A percentile compares a stretch with the other conserved stretches of the same genome.
phyloP scores from a whole-genome alignment of 768 basidiomycete genomes.

The Kwoniella dendrophila region DNA sequence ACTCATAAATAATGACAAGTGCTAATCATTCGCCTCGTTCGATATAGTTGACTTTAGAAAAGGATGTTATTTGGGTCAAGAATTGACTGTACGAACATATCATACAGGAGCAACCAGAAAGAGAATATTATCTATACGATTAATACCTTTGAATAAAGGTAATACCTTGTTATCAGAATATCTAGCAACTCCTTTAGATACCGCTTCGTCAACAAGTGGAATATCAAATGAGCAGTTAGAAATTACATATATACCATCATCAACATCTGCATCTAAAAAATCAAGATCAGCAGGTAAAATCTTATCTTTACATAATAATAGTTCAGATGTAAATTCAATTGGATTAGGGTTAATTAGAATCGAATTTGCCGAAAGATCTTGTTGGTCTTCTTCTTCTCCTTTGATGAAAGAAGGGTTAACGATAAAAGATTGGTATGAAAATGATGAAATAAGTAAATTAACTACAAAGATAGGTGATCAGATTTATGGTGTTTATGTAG shows the following conservation, averaged over 20 bases:
- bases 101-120: constrained; percentile 91
- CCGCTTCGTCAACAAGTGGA: constrained; percentile 17
- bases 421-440: constrained; percentile 59
- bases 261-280: constrained; percentile 58
- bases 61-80: constrained; percentile 98
- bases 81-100: constrained; percentile 92
- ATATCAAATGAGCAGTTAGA: constrained; percentile 33
- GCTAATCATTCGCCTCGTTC: too few relatives aligned
- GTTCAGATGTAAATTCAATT: constrained; percentile 57
- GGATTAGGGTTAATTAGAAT: constrained; percentile 79
- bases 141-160: constrained; percentile 54
- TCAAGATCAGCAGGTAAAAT: constrained; percentile 76
- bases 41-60: constrained; percentile 86
- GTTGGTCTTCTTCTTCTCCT: constrained; percentile 25
- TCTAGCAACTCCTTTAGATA: constrained; percentile 14
- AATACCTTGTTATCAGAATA: constrained; percentile 9
- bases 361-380: constrained; percentile 67
- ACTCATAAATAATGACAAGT: too few relatives aligned
- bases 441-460: constrained; percentile 52
- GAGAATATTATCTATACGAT: constrained; percentile 77
- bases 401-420: neutral
- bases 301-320: constrained; percentile 60
- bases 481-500: constrained; percentile 36
- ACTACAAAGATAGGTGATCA: constrained; percentile 24
- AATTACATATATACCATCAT: constrained; percentile 38